Conservation (phyloP, 345 rosid species). For the Geranium rotundifolium region DNA sequence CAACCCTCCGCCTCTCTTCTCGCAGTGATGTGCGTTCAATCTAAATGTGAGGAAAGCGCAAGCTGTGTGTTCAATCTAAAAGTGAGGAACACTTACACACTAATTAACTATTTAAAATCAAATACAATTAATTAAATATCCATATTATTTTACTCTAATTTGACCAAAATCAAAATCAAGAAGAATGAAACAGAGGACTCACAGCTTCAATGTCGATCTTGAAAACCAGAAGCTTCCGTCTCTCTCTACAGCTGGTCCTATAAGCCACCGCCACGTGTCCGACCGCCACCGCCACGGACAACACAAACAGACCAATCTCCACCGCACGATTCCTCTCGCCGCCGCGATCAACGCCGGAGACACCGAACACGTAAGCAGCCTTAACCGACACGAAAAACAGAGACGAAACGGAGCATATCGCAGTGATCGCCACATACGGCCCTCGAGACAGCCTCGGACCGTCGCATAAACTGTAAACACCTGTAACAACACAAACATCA, state of each 20-base stretch:
- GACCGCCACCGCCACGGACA: constrained; percentile 53
- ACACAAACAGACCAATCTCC: constrained; percentile 60
- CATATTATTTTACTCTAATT: too few species aligned
- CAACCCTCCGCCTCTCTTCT: too few species aligned
- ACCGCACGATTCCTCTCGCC: constrained; percentile 28
- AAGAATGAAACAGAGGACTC: constrained; percentile 19
- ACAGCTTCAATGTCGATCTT: constrained; percentile 97
- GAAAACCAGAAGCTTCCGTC: constrained; percentile 83
- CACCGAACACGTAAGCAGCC: constrained; percentile 61
- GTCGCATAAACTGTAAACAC: constrained; percentile 77
- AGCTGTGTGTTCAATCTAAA: too few species aligned
- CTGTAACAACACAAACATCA: constrained; percentile 15
- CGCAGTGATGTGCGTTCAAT: too few species aligned
- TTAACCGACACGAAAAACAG: constrained; percentile 61
- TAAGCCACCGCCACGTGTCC: constrained; percentile 71
- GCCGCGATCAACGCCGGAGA: constrained; percentile 23
- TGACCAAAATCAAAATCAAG: too few species aligned
- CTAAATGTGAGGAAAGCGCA: too few species aligned
- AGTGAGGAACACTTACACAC: too few species aligned
- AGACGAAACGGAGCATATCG: constrained; percentile 55
- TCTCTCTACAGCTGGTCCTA: constrained; percentile 77
- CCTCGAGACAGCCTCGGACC: constrained; percentile 70
- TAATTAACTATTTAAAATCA: too few species aligned
- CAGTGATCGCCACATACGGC: constrained; percentile 65
- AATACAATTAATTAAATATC: too few species aligned